Evolutionary conservation across 1,284 basidiomycete genomes (phyloP), one percentile per base, ranked within the genome.

Genomic region (Ceratobasidium sp.): DNA sequence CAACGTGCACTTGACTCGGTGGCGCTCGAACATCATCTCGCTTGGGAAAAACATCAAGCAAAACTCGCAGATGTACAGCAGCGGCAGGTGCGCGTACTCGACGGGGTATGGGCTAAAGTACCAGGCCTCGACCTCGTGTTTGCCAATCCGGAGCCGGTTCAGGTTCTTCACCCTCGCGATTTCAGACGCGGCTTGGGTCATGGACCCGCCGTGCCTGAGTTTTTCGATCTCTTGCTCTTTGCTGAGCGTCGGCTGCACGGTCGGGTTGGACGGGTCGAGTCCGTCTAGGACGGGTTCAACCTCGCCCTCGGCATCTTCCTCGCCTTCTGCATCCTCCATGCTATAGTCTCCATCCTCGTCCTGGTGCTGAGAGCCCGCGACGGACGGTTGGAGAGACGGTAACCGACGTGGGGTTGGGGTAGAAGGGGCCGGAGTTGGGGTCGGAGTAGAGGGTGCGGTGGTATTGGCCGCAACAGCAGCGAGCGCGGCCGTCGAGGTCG

Each of bases 201-300:
- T 99, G 44, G 96, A 98, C 16, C 98, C 98, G 4, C 95, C 96
- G 20, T 97, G 98, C 48, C 98, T 92, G 20, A 99, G 90, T 85
- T 98, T 99, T 87, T 99, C 97, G 81, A 99, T 99, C 85, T 99
- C 98, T 84, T 98, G 94, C 85, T 98, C 95, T 85, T 99, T 99
- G 85, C 95, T 88, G 82, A 89, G 68, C 54, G 81, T 82, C 81
- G 48, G 81, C 35, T 79, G 76, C 50, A 68, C 81, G 79, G 75
- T 85, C 84, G 80, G 83, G 79, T 83, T 85, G 69, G 84, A 84
- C 23, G 86, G 81, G 78, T 87, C 87, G 44, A 87, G 82, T 44
- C 65, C 77, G 38, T 78, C 77, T 23, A 71, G 74, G 10, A 52
- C 41, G n/a, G 84, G 83, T 70, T 89, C 90, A 38, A 87, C 88